phyloP scores from a whole-genome alignment of 2,329 filamentous ascomycete genomes.

The Aspergillus intermedius region DNA sequence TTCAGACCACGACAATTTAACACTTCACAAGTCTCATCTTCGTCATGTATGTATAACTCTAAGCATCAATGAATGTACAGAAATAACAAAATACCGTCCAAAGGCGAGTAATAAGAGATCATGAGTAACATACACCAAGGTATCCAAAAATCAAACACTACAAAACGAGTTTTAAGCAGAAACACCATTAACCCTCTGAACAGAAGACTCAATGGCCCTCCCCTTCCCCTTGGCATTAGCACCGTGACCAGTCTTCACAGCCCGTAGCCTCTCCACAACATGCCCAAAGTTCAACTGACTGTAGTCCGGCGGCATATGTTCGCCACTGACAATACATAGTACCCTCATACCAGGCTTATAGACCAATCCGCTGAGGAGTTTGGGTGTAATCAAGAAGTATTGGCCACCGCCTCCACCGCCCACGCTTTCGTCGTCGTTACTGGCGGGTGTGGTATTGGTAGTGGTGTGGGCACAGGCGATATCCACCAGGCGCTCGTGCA shows the following conservation, averaged over 20 bases:
- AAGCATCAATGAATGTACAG: no score
- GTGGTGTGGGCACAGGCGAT: slow-evolving; percentile 62
- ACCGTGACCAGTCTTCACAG: slow-evolving; percentile 14
- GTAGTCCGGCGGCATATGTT: slow-evolving; percentile 46
- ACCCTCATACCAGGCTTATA: slow-evolving; percentile 91
- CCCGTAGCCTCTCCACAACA: slow-evolving; percentile 30
- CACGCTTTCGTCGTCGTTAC: slow-evolving; percentile 30
- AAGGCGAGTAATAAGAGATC: no score
- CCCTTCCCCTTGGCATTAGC: slow-evolving; percentile 9
- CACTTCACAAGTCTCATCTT: no score
- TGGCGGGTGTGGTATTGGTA: slow-evolving; percentile 31
- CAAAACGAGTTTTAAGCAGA: no score
- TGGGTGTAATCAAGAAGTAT: slow-evolving; percentile 98
- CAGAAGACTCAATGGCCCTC: slow-evolving; percentile 5
- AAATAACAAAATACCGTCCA: no score
- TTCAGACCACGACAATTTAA: no score
- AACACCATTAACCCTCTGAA: slow-evolving; percentile 3
- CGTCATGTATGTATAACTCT: no score
- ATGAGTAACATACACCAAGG: no score
- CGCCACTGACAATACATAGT: slow-evolving; percentile 86
- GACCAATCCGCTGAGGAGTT: slow-evolving; percentile 74
- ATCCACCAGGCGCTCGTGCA: slow-evolving; percentile 96
- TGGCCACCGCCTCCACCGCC: slow-evolving; percentile 47
- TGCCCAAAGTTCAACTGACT: slow-evolving; percentile 30
- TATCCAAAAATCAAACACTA: no score